phyloP scores from a whole-genome alignment of 345 rosid species.

The Eucalyptus sp. region DNA sequence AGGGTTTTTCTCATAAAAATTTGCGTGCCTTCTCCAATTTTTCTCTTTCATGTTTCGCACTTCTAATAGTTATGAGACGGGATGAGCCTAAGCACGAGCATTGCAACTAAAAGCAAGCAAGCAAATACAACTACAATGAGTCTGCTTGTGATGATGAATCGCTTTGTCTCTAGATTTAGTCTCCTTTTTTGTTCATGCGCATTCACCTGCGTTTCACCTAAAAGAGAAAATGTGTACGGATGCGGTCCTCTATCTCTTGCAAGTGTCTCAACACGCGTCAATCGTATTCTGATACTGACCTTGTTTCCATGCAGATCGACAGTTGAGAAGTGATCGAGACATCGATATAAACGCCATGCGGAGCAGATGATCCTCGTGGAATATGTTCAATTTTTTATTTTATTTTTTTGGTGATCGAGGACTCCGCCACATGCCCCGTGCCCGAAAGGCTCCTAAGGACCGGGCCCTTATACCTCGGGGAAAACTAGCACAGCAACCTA shows the following conservation, averaged over 20 bases:
- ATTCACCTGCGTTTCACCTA: neutral
- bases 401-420: no score
- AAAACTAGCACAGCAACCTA: no score
- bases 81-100: neutral
- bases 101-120: neutral
- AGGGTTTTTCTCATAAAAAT: neutral
- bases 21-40: accelerated
- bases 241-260: neutral
- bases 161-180: neutral
- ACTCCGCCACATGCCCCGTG: no score
- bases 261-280: neutral
- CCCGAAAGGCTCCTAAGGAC: no score
- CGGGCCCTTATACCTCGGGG: no score
- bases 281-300: neutral
- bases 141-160: neutral
- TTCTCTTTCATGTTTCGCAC: neutral
- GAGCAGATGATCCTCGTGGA: neutral
- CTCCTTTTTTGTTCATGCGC: neutral
- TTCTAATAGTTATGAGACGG: neutral
- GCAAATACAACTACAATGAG: neutral
- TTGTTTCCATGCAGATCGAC: neutral
- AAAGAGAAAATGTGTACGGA: neutral
- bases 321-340: neutral
- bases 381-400: neutral
- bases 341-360: neutral